Base-by-base conservation (phyloP, 225 moss, liverwort and hornwort genomes). In the Pseudoscleropodium purum region DNA sequence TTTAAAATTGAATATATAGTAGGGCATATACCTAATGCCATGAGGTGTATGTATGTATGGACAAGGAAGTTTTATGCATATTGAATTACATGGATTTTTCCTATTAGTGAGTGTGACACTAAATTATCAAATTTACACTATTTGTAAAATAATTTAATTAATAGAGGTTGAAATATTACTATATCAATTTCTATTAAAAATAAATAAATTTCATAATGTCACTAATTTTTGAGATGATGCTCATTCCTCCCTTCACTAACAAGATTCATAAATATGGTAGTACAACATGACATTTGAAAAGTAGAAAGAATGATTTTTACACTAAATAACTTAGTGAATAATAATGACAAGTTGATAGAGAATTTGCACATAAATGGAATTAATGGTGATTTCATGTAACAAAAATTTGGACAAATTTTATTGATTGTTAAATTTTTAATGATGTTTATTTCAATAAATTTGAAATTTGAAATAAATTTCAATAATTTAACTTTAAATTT, bases 1-100 rank as follows among this genome's bases (percentile, higher is more conserved):
- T 43, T 43, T 27, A 13, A 43, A 15, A 73, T 45, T 73, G 9
- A 73, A 43, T 43, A 27, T 2, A 27, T 1, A 1, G 0, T 26
- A 25, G 2, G 39, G 2, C 1, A 72, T 27, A 43, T 43, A 73
- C 1, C 8, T 41, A 41, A 41, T 7, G 13, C 10, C 36, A 66
- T 66, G 0, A 34, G 3, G 18, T 34, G 2, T 5, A 1, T 41
- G 1, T 8, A 1, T 29, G 3, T 3, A 17, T 45, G 1, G 73
- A 45, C 1, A 74, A 45, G 0, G 10, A 74, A 43, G 33, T 75
- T 47, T 75, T 31, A 47, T 3, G 47, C 2, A 0, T 1, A 47
- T 11, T 47, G 7, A 47, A 30, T 30, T 74, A 15, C 30, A 17
- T 29, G 6, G 10, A 45, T 30, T 47, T 47, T 41, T 43, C 2